A percentile compares a stretch with the other conserved stretches of the same genome.
These are phyloP conservation scores for Paraurostyla sp. DNA, from an alignment of 73 alveolate species.

Conservation along the genomic window DNA sequence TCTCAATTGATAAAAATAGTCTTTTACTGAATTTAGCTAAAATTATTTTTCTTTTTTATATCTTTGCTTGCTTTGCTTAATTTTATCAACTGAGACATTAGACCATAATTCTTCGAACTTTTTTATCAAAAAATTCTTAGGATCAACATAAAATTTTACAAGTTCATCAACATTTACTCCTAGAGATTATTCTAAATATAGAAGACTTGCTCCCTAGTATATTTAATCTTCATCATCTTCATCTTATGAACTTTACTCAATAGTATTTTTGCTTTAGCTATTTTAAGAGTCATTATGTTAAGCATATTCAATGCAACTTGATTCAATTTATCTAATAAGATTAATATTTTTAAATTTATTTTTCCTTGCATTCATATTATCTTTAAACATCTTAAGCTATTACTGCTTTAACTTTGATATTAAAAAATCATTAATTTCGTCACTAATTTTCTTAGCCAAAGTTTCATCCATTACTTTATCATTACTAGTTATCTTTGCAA, in stretches of 20 bases:
- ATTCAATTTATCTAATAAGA: background rate
- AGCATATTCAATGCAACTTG: background rate
- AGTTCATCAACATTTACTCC: background rate
- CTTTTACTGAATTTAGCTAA: no score
- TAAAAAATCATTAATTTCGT: background rate
- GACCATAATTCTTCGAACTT: background rate
- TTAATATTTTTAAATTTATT: background rate
- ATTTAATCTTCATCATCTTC: no score
- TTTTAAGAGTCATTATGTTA: background rate
- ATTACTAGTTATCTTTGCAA: conserved; percentile 50
- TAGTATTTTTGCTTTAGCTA: no score
- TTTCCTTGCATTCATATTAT: background rate
- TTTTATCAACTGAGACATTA: background rate
- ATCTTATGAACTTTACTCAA: background rate
- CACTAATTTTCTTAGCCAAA: background rate
- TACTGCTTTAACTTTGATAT: background rate
- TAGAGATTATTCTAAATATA: no score
- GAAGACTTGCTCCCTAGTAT: no score
- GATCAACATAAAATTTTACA: background rate
- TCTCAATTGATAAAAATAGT: background rate
- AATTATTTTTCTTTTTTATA: background rate
- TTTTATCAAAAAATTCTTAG: background rate
- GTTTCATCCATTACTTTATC: background rate
- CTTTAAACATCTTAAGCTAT: background rate
- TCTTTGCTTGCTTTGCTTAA: background rate